Evolutionary conservation across 2,329 filamentous ascomycete species (phyloP).

Genomic region (Pyrenophora tritici-repentis): DNA sequence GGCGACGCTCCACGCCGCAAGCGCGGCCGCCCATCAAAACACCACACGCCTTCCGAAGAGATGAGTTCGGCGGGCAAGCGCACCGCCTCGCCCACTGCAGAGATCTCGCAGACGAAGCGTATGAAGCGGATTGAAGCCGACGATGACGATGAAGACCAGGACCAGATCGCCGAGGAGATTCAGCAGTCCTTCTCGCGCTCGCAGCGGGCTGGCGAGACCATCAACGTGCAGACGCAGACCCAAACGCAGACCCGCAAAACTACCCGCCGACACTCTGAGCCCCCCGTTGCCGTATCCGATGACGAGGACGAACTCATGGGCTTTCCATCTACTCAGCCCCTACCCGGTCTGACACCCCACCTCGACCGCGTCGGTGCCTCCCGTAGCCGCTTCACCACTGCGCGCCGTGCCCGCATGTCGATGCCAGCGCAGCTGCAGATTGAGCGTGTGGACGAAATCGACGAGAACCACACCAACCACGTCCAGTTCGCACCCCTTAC

Average conservation of each 20-base stretch:
- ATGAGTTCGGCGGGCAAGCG: conserved; percentile 31
- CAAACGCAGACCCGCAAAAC: conserved; percentile 24
- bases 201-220: conserved; percentile 23
- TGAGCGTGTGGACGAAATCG: conserved; percentile 32
- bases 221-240: conserved; percentile 18
- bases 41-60: conserved; percentile 27
- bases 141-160: conserved; percentile 27
- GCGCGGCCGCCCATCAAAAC: conserved; percentile 37
- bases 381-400: conserved; percentile 30
- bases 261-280: conserved; percentile 44
- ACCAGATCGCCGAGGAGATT: conserved; percentile 43
- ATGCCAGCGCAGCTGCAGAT: conserved; percentile 43
- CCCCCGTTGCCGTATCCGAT: conserved; percentile 27
- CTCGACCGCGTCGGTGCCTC: conserved; percentile 37
- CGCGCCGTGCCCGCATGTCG: conserved; percentile 41
- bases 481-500: conserved; percentile 45
- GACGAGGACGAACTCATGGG: conserved; percentile 23
- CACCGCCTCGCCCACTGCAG: conserved; percentile 33
- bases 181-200: conserved; percentile 36
- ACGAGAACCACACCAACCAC: conserved; percentile 23
- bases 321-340: conserved; percentile 33
- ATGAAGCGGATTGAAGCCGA: conserved; percentile 39
- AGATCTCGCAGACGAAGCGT: conserved; percentile 38
- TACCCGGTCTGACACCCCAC: conserved; percentile 40
- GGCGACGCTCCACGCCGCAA: conserved; percentile 42